These are phyloP conservation scores for Lindgomyces ingoldianus DNA, from an alignment of 495 filamentous ascomycete genomes.

Conservation along the genomic window DNA sequence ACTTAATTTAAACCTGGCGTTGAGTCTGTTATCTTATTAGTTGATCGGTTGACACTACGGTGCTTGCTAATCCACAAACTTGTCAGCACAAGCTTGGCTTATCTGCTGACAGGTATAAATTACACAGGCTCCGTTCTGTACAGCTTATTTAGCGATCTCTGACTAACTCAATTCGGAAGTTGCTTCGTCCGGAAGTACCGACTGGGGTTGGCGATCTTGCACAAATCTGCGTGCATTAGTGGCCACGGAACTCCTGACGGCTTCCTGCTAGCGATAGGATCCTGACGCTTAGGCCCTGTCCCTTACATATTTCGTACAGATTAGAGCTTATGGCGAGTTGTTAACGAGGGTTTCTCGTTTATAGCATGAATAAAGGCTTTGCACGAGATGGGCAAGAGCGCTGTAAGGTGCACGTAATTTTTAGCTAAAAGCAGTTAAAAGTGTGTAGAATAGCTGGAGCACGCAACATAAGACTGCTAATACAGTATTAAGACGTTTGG, in stretches of 20 bases:
- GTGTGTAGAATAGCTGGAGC: conserved; percentile 3
- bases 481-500: conserved; percentile 12
- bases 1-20: too few species aligned
- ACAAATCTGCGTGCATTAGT: background rate
- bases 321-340: conserved; percentile 2
- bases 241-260: background rate
- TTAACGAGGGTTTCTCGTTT: conserved; percentile 9
- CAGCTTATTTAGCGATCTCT: too few species aligned
- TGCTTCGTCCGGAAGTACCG: too few species aligned
- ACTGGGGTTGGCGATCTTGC: background rate
- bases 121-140: too few species aligned
- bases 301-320: conserved; percentile 4
- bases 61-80: too few species aligned
- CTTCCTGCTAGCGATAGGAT: background rate
- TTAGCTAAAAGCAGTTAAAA: conserved; percentile 10
- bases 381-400: conserved; percentile 2
- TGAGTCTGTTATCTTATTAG: too few species aligned
- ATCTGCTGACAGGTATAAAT: too few species aligned
- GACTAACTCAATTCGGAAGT: too few species aligned
- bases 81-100: too few species aligned
- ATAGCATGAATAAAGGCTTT: conserved; percentile 10
- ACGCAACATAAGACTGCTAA: conserved; percentile 2
- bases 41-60: too few species aligned
- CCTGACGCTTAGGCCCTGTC: background rate
- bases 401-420: conserved; percentile 10